Evolutionary conservation across 2,329 filamentous ascomycete genomes (phyloP).

Genomic region (Fonsecaea pedrosoi): DNA sequence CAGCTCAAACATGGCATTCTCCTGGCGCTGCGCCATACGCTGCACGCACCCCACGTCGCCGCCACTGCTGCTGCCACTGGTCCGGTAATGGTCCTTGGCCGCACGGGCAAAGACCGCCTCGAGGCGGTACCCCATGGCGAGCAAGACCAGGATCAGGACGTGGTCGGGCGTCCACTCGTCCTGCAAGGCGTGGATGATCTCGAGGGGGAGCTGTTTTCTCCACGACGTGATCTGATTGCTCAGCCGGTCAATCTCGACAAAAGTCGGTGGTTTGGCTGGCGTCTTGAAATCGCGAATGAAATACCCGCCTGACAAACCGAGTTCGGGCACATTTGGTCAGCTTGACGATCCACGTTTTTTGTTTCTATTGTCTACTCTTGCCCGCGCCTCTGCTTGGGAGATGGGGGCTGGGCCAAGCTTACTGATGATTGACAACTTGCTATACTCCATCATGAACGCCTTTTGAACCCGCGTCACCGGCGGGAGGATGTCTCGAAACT

Average conservation of each 20-base stretch:
- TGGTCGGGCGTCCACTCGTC: constrained; percentile 15
- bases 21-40: constrained; percentile 2
- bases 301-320: neutral
- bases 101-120: constrained; percentile 11
- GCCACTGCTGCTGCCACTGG: neutral
- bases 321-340: neutral
- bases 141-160: constrained; percentile 13
- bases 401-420: neutral
- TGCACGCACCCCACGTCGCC: neutral
- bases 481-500: neutral
- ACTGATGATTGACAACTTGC: constrained; percentile 19
- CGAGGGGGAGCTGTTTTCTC: constrained; percentile 10
- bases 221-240: constrained; percentile 7
- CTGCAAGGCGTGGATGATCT: constrained; percentile 10
- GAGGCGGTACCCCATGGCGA: constrained; percentile 13
- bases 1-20: constrained; percentile 17
- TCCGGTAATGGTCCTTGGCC: constrained; percentile 2
- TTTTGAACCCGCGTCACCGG: constrained; percentile 11
- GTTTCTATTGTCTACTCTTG: neutral
- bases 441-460: constrained; percentile 15
- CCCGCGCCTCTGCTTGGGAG: neutral
- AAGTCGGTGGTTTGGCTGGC: constrained; percentile 1
- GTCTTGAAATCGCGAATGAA: constrained; percentile 20
- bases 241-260: constrained; percentile 6
- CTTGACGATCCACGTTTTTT: neutral